These are phyloP conservation scores for Venturia nashicola DNA, from an alignment of 2,329 filamentous ascomycete genomes.

Conservation along the genomic window DNA sequence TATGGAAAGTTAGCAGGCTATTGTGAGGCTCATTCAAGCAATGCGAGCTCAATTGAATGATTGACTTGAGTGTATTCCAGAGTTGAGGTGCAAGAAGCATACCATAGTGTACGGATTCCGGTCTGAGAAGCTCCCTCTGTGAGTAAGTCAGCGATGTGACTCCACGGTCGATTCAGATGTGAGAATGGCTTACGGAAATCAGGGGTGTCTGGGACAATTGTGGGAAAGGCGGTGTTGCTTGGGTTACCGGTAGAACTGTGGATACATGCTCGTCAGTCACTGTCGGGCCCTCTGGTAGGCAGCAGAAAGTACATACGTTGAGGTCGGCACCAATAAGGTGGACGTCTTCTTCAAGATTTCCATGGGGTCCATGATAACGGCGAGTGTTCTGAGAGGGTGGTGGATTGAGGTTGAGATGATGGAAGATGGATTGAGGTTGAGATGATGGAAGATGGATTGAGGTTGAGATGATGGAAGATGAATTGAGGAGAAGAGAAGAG, in stretches of 20 bases:
- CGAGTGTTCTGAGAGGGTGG: background rate
- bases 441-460: background rate
- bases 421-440: background rate
- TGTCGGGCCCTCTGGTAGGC: background rate
- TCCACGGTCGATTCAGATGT: too few species aligned
- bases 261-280: conserved; percentile 12
- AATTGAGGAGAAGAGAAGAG: background rate
- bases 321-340: conserved; percentile 13
- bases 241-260: conserved; percentile 11
- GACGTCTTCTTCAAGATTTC: conserved; percentile 28
- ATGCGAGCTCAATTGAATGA: too few species aligned
- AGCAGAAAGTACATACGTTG: conserved; percentile 12
- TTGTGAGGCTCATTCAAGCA: background rate
- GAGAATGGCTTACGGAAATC: conserved; percentile 18
- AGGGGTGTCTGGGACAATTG: conserved; percentile 28
- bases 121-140: conserved; percentile 24
- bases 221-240: conserved; percentile 25
- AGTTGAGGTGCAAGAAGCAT: conserved; percentile 13
- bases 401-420: background rate
- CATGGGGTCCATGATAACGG: conserved; percentile 25
- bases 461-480: background rate
- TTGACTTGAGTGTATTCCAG: background rate
- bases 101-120: conserved; percentile 35
- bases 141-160: background rate
- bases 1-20: background rate